Evolutionary conservation across 257 asterid genomes (phyloP), one percentile per base, ranked within the genome.

Genomic region (Scutellaria barbata): DNA sequence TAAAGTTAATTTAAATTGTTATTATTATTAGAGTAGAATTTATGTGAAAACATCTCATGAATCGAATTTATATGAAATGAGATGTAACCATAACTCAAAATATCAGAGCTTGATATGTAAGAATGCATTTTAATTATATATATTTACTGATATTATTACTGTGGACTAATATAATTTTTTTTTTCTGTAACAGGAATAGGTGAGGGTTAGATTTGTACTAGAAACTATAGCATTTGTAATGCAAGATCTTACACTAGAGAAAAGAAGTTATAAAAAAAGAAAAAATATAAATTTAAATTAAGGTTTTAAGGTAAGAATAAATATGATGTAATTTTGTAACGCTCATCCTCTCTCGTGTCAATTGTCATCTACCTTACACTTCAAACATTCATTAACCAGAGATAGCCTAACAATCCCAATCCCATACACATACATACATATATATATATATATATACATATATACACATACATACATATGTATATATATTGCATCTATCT

Each of bases 361-460:
- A 30, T 30, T 74, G 73, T 71, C 77, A 71, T 81, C 79, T 54
- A 72, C 71, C 77, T 76, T 39, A 33, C 20, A 39, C 56, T 18
- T 43, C 67, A 68, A 63, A 69, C 60, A 42, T 58, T 53, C 55
- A 41, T 73, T 39, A 64, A 60, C 63, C 80, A 73, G 74, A 57
- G 69, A 66, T 57, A 51, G 68, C 68, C 69, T 41, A 73, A 1
- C 60, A 53, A 53, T 33, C 56, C 64, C 74, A 74, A 74, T 73
- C 75, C 57, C 55, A 55, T 22, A 22, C 43, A 58, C 33, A 20
- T 1, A 65, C 69, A 65, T 14, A 71, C 13, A 63, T 41, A 65
- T 30, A 67, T 13, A 51, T 51, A 39, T 20, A 58, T 30, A 10
- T 50, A 11, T 41, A 20, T 14, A n/a, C 55, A 55, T 22, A 22